phyloP scores from a whole-genome alignment of 495 filamentous ascomycete genomes.

The Penicillium psychrofluorescens region DNA sequence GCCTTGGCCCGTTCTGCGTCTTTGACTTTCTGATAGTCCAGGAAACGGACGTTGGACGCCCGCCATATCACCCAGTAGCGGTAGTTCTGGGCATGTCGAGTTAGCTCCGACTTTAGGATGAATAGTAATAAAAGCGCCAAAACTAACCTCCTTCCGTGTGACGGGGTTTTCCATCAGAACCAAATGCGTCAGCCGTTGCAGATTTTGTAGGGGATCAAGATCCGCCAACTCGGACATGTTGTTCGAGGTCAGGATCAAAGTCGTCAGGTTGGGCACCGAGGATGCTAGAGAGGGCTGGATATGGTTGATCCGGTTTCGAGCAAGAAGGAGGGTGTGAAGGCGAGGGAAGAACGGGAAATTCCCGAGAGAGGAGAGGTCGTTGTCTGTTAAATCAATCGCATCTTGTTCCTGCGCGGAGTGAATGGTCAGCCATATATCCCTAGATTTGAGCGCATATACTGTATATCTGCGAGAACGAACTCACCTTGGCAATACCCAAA shows the following conservation, averaged over 20 bases:
- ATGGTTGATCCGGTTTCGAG: constrained; percentile 75
- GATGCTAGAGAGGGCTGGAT: constrained; percentile 69
- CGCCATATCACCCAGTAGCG: constrained; percentile 87
- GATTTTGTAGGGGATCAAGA: constrained; percentile 70
- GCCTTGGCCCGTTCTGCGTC: constrained; percentile 72
- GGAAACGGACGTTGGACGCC: constrained; percentile 74
- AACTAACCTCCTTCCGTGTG: constrained; percentile 78
- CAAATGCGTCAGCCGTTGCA: constrained; percentile 68
- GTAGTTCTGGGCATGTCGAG: constrained; percentile 60
- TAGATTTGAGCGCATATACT: neutral
- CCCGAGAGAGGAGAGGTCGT: constrained; percentile 79
- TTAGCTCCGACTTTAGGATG: too few relatives aligned
- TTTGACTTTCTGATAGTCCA: constrained; percentile 91
- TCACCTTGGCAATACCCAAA: constrained; percentile 85
- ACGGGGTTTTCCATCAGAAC: constrained; percentile 82
- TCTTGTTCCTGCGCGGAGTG: constrained; percentile 60
- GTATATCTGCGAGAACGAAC: constrained; percentile 5
- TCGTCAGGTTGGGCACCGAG: constrained; percentile 69
- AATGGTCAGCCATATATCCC: neutral
- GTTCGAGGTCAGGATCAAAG: constrained; percentile 72
- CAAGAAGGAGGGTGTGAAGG: constrained; percentile 76
- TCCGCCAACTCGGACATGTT: constrained; percentile 75
- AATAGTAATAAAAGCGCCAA: neutral
- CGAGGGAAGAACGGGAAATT: constrained; percentile 95
- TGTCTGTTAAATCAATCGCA: constrained; percentile 96